Conservation (phyloP, 2,329 filamentous ascomycete genomes). For the Clonostachys rosea region DNA sequence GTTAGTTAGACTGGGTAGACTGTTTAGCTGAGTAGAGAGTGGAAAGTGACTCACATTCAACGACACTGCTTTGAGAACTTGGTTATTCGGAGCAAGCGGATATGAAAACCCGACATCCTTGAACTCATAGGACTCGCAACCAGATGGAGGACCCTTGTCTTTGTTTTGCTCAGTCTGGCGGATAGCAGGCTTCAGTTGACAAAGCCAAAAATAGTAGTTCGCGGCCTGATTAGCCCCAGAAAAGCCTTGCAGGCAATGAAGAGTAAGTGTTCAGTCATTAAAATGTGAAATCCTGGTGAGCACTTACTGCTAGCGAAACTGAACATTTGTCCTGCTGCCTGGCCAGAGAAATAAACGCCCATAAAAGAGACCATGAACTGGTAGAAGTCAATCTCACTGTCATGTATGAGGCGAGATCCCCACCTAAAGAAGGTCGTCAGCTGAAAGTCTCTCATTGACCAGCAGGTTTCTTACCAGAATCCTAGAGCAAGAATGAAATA, state of each 20-base stretch:
- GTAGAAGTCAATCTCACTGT: constrained; percentile 24
- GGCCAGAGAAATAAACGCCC: constrained; percentile 23
- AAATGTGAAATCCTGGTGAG: not conserved
- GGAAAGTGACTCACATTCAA: constrained; percentile 16
- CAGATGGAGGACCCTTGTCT: constrained; percentile 11
- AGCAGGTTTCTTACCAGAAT: constrained; percentile 18
- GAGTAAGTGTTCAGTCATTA: not conserved
- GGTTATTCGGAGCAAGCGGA: constrained; percentile 23
- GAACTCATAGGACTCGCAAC: constrained; percentile 18
- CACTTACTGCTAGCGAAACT: constrained; percentile 24
- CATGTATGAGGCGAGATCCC: constrained; percentile 3
- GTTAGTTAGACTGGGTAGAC: too few species aligned
- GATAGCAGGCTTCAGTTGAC: constrained; percentile 14
- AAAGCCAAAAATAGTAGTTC: constrained; percentile 29
- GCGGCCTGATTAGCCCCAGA: constrained; percentile 28
- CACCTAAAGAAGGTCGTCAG: constrained; percentile 15
- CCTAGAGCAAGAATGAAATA: constrained; percentile 23
- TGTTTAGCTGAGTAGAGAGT: too few species aligned
- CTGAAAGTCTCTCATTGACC: not conserved
- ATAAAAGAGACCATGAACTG: constrained; percentile 35
- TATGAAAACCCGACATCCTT: constrained; percentile 47
- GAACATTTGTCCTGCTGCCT: constrained; percentile 14
- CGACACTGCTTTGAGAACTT: constrained; percentile 21
- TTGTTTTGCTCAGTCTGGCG: constrained; percentile 16
- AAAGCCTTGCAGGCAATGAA: constrained; percentile 16